phyloP scores from a whole-genome alignment of 1,284 basidiomycete species.

The Volvariella surrecta region DNA sequence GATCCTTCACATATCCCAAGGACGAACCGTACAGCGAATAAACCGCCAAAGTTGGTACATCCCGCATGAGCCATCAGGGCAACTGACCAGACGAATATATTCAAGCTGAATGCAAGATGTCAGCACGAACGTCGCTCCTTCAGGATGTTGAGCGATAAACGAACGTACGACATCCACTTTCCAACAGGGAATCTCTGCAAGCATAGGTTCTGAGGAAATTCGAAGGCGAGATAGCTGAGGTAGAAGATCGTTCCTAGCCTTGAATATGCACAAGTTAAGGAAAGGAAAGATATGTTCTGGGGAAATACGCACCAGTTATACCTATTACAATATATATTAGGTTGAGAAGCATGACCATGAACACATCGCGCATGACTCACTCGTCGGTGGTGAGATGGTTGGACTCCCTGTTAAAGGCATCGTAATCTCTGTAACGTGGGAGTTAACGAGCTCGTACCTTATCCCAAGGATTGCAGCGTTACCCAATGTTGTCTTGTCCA shows the following conservation, averaged over 20 bases:
- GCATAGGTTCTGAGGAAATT: constrained; percentile 68
- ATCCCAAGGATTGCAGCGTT: constrained; percentile 59
- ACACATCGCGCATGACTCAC: constrained; percentile 25
- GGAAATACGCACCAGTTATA: constrained; percentile 33
- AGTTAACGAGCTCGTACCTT: constrained; percentile 26
- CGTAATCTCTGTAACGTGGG: constrained; percentile 5
- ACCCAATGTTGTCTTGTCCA: constrained; percentile 69
- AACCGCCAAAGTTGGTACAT: constrained; percentile 61
- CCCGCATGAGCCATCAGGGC: constrained; percentile 60
- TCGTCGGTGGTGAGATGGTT: constrained; percentile 45
- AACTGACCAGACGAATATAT: constrained; percentile 59
- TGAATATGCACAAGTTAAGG: too few relatives aligned
- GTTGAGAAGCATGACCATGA: background rate
- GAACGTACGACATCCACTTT: constrained; percentile 70
- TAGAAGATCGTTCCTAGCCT: constrained; percentile 69
- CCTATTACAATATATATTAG: constrained; percentile 16
- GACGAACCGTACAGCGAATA: constrained; percentile 57
- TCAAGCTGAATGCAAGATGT: constrained; percentile 31
- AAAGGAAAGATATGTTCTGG: too few relatives aligned
- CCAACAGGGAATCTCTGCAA: constrained; percentile 70
- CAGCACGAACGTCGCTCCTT: background rate
- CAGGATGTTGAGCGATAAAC: background rate
- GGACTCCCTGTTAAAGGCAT: constrained; percentile 27
- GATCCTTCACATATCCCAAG: constrained; percentile 74
- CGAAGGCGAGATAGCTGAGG: constrained; percentile 55